Conservation (phyloP, 2,329 filamentous ascomycete species). For the Sclerotinia trifoliorum region DNA sequence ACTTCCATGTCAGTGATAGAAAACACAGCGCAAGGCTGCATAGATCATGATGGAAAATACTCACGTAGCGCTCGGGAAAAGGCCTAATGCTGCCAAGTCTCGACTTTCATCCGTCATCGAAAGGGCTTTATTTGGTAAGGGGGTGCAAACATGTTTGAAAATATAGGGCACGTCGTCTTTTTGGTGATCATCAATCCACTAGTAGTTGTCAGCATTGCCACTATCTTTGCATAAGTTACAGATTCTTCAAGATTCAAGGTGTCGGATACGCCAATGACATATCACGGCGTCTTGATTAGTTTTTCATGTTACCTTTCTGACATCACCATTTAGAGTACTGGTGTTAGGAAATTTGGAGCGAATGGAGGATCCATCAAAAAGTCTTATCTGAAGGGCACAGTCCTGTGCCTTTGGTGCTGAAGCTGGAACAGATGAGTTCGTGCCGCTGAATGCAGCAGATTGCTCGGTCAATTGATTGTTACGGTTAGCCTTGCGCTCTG, state of each 20-base stretch:
- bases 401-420: constrained; percentile 31
- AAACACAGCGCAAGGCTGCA: not conserved
- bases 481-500: constrained; percentile 48
- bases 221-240: not conserved
- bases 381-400: constrained; percentile 71
- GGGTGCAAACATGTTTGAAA: constrained; percentile 81
- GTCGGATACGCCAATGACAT: not conserved
- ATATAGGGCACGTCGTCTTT: constrained; percentile 66
- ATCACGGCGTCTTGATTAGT: not conserved
- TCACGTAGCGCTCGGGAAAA: constrained; percentile 72
- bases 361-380: constrained; percentile 81
- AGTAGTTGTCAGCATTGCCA: constrained; percentile 7
- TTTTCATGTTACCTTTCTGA: constrained; percentile 50
- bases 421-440: constrained; percentile 14
- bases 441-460: not conserved
- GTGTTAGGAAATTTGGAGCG: constrained; percentile 67
- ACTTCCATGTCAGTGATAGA: not conserved
- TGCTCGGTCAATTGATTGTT: not conserved
- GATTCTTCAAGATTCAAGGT: not conserved
- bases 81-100: constrained; percentile 65
- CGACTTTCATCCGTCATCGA: constrained; percentile 72
- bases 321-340: constrained; percentile 60
- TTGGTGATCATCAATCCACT: constrained; percentile 69
- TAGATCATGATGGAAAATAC: not conserved
- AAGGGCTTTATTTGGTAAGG: constrained; percentile 71